Evolutionary conservation across 768 basidiomycete genomes (phyloP).

Genomic region (Trametes cinnabarina): DNA sequence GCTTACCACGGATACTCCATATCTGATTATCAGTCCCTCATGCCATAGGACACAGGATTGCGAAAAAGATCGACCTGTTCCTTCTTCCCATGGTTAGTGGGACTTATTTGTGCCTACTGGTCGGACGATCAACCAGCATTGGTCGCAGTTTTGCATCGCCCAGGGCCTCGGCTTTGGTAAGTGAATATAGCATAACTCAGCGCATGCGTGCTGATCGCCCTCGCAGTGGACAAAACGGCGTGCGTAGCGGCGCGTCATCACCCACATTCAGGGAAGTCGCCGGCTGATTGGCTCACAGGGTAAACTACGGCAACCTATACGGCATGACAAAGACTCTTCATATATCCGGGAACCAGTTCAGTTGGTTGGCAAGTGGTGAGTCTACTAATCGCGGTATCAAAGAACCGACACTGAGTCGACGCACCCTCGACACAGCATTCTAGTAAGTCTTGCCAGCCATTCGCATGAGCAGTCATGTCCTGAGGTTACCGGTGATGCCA

Average conservation of each 20-base stretch:
- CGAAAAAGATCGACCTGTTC: conserved; percentile 28
- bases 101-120: too few species aligned
- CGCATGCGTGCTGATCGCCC: too few species aligned
- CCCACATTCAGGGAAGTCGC: too few species aligned
- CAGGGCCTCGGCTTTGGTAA: conserved; percentile 30
- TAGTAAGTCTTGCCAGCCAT: not conserved
- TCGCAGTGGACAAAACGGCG: conserved; percentile 33
- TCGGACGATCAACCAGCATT: too few species aligned
- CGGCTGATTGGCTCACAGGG: not conserved
- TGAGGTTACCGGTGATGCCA: not conserved
- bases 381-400: not conserved
- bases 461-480: too few species aligned
- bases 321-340: conserved; percentile 26
- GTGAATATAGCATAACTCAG: not conserved
- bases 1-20: not conserved
- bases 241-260: not conserved
- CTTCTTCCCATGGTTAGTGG: conserved; percentile 25
- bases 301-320: conserved; percentile 33
- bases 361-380: conserved; percentile 20
- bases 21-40: not conserved
- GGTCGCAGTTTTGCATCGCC: conserved; percentile 26
- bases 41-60: conserved; percentile 8
- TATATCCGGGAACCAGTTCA: conserved; percentile 15
- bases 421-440: conserved; percentile 14
- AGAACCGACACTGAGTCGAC: not conserved